Base-by-base conservation (phyloP, 179 eudicot species). In the Patellifolia procumbens region DNA sequence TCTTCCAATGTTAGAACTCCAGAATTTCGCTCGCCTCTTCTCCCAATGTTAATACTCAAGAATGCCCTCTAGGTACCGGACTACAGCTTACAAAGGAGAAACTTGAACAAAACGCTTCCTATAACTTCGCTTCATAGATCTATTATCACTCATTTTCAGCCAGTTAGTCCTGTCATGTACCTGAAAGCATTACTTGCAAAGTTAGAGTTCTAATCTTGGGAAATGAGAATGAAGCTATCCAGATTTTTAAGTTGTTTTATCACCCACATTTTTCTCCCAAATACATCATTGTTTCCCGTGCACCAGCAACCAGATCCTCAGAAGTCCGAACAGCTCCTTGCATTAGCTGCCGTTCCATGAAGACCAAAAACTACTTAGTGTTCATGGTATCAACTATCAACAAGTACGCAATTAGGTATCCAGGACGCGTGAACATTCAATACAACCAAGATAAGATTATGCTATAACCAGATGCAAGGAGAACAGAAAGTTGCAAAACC, bases 181-280 rank as follows among this genome's bases (percentile, higher is more conserved):
- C 53, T 42, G 71, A 67, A 67, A 67, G 52, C 53, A 67, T 10
- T 43, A 26, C 34, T 22, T 29, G 46, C 37, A 16, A 24, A 39
- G 24, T 65, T 68, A 13, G 24, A 19, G 26, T 26, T 15, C 12
- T 45, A 16, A 46, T 35, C 16, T 26, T 65, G 48, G 29, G 9
- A 42, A 65, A 39, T 12, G 22, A 9, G 5, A 39, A 66, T 42
- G 20, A 12, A 43, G 71, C 12, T 35, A 37, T 64, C 24, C 67
- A 62, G 2, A 16, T n/a, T 22, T 12, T 24, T 0, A 68, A 26
- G 37, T 28, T n/a, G 70, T 65, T n/a, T 42, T 68, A 17, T 67
- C 46, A 68, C 72, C 72, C 56, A 28, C 37, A 68, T 26, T 68
- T 45, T 6, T 24, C 56, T 43, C 56, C n/a, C 20, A 46, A 46